phyloP scores from a whole-genome alignment of 2,329 filamentous ascomycete genomes.

The Septoria petroselini region DNA sequence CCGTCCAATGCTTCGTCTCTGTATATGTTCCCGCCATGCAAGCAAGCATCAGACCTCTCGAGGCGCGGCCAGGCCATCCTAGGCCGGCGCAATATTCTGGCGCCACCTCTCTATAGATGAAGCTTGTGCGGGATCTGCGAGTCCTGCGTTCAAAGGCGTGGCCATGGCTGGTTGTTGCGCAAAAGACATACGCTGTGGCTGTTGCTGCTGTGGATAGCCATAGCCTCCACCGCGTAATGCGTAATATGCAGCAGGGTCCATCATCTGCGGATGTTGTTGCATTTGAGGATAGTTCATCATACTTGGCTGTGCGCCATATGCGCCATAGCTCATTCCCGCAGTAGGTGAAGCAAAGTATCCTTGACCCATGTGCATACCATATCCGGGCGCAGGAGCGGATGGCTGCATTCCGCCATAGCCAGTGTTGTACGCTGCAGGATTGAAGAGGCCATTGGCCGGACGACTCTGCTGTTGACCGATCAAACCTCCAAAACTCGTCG shows the following conservation, averaged over 20 bases:
- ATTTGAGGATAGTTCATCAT: conserved; percentile 13
- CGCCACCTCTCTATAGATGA: conserved; percentile 11
- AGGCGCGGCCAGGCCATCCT: not conserved
- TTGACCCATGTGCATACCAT: conserved; percentile 17
- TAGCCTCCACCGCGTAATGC: conserved; percentile 18
- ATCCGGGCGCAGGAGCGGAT: conserved; percentile 19
- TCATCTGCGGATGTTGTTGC: conserved; percentile 18
- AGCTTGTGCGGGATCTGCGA: conserved; percentile 5
- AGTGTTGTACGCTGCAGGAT: conserved; percentile 27
- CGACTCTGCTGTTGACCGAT: conserved; percentile 21
- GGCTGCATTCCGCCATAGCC: conserved; percentile 18
- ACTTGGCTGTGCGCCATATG: conserved; percentile 15
- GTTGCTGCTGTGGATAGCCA: conserved; percentile 4
- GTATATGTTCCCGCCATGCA: not conserved
- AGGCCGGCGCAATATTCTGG: conserved; percentile 9
- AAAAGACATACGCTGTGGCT: not conserved
- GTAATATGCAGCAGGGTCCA: conserved; percentile 22
- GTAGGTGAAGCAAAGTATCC: conserved; percentile 32
- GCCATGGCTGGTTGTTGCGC: conserved; percentile 2
- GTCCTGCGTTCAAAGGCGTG: not conserved
- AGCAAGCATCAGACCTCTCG: too few species aligned
- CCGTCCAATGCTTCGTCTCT: conserved; percentile 7
- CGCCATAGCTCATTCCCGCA: conserved; percentile 24
- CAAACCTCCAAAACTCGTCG: conserved; percentile 29
- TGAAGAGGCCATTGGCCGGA: conserved; percentile 38